These are phyloP conservation scores for Fusarium multiceps DNA, from an alignment of 2,329 filamentous ascomycete species.

Conservation along the genomic window DNA sequence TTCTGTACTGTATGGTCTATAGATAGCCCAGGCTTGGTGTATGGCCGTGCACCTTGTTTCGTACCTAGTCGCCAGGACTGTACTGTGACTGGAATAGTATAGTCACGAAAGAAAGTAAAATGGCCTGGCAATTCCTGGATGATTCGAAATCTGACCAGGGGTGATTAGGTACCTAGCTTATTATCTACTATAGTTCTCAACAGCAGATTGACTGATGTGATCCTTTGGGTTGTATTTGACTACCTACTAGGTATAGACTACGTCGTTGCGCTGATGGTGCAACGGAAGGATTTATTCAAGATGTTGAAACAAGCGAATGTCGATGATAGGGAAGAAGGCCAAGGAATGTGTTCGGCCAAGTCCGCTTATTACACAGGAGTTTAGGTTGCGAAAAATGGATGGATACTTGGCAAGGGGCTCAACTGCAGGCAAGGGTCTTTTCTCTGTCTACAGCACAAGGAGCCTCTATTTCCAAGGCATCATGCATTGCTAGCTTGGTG, in stretches of 20 bases:
- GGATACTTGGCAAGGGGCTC: slow-evolving; percentile 17
- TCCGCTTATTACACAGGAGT: slow-evolving; percentile 18
- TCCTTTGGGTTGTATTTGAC: not conserved
- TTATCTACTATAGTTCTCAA: not conserved
- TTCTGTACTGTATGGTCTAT: not conserved
- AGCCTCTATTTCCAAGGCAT: slow-evolving; percentile 36
- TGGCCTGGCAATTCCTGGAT: slow-evolving; percentile 24
- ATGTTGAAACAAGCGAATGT: slow-evolving; percentile 4
- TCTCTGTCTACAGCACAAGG: not conserved
- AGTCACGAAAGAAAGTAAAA: slow-evolving; percentile 14
- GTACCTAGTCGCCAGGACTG: not conserved
- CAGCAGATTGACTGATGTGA: slow-evolving; percentile 6
- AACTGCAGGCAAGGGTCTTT: not conserved
- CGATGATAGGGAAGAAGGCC: slow-evolving; percentile 1
- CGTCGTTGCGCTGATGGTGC: not conserved
- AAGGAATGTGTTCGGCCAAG: slow-evolving; percentile 30
- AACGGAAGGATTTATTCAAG: not conserved
- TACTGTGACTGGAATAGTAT: slow-evolving; percentile 10
- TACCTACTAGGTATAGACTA: not conserved
- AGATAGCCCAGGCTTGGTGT: slow-evolving; percentile 3
- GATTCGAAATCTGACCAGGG: not conserved
- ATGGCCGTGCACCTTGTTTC: slow-evolving; percentile 21
- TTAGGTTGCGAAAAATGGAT: slow-evolving; percentile 1
- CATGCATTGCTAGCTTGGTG: slow-evolving; percentile 12
- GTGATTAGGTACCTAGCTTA: not conserved